Percentiles rank a stretch among this genome's conserved stretches.
phyloP scores from a whole-genome alignment of 1,284 basidiomycete genomes.

The Marasmius oreades region DNA sequence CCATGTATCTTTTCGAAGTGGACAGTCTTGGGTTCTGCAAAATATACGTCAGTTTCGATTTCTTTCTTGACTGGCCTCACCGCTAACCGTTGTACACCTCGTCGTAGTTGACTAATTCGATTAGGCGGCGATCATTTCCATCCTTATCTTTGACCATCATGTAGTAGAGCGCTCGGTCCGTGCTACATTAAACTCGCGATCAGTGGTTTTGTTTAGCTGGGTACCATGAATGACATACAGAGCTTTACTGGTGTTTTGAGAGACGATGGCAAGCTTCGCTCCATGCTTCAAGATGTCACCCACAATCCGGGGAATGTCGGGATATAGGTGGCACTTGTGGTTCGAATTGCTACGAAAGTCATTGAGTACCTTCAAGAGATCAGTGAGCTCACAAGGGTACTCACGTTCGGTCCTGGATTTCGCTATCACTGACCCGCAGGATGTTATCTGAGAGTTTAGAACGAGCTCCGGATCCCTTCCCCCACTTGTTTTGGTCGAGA shows the following conservation, averaged over 20 bases:
- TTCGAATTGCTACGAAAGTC: neutral
- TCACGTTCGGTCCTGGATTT: neutral
- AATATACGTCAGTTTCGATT: no score
- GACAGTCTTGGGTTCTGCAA: neutral
- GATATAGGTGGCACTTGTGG: neutral
- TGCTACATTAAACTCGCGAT: neutral
- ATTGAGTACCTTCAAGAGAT: neutral
- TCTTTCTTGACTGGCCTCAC: no score
- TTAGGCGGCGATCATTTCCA: neutral
- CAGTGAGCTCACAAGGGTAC: neutral
- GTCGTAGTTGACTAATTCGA: neutral
- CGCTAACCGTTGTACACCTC: neutral
- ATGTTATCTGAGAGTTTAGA: neutral
- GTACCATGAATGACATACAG: neutral
- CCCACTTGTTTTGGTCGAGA: no score
- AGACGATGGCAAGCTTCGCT: neutral
- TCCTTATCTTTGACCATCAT: neutral
- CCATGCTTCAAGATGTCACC: neutral
- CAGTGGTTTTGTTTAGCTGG: neutral
- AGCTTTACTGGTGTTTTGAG: neutral
- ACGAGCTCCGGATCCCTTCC: neutral
- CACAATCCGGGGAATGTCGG: neutral
- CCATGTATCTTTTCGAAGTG: constrained; percentile 13
- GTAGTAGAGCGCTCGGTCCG: neutral
- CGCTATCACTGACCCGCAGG: neutral